A percentile compares a stretch with the other conserved stretches of the same genome.
phyloP scores from a whole-genome alignment of 2,329 filamentous ascomycete species.

The Sporothrix dimorphospora region DNA sequence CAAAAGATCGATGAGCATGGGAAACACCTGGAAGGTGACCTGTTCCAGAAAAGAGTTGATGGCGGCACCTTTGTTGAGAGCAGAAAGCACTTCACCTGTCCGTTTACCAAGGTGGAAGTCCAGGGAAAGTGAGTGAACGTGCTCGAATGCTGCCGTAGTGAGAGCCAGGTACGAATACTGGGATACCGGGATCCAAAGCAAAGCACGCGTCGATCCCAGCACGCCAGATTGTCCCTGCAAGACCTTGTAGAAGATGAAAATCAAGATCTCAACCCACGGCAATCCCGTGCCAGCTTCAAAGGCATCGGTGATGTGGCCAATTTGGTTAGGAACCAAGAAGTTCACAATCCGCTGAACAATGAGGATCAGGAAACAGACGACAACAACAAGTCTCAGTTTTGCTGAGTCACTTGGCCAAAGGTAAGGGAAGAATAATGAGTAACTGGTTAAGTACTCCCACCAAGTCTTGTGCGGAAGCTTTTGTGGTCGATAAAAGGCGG shows the following conservation, averaged over 20 bases:
- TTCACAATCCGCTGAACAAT: slow-evolving; percentile 83
- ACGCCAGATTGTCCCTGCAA: slow-evolving; percentile 89
- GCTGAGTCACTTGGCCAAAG: slow-evolving; percentile 86
- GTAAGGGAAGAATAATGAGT: slow-evolving; percentile 93
- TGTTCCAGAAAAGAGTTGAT: slow-evolving; percentile 98
- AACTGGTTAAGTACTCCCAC: slow-evolving; percentile 94
- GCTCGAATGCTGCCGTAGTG: slow-evolving; percentile 93
- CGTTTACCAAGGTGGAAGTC: slow-evolving; percentile 97
- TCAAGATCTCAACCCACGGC: slow-evolving; percentile 72
- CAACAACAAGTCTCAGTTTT: slow-evolving; percentile 74
- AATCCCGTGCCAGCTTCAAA: slow-evolving; percentile 58
- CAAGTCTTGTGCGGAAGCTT: slow-evolving; percentile 86
- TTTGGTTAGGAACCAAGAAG: slow-evolving; percentile 79
- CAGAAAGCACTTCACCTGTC: slow-evolving; percentile 93
- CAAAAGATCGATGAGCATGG: slow-evolving; percentile 88
- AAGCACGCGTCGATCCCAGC: slow-evolving; percentile 77
- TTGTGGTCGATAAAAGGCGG: slow-evolving; percentile 86
- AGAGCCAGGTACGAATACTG: slow-evolving; percentile 96
- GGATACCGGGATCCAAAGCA: slow-evolving; percentile 94
- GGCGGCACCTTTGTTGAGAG: slow-evolving; percentile 91
- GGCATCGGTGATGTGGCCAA: slow-evolving; percentile 76
- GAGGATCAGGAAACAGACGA: slow-evolving; percentile 81
- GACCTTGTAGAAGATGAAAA: slow-evolving; percentile 78
- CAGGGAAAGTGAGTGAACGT: slow-evolving; percentile 91
- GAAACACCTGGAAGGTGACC: slow-evolving; percentile 91